Base-by-base conservation (phyloP, 2,329 filamentous ascomycete genomes). In the Trichoderma breve region DNA sequence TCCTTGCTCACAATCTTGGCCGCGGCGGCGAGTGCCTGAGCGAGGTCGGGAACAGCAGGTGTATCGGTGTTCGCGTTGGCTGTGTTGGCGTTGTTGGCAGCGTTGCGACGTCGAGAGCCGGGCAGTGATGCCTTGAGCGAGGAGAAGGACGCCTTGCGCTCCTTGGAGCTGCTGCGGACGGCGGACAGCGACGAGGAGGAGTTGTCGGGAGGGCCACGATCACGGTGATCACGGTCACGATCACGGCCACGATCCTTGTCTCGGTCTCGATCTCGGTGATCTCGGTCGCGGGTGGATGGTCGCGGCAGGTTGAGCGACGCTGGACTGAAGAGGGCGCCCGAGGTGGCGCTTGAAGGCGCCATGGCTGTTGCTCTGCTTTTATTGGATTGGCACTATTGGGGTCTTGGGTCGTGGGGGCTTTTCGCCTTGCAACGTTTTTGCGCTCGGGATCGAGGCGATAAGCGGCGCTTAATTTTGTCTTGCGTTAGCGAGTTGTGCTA, bases 31-130 rank as follows among this genome's bases (percentile, higher is more conserved):
- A 83, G 83, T n/a, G 84, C 79, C 71, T 87, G 83, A 5, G 85
- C 85, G 79, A 86, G 86, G 67, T 88, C 85, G 60, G 86, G 86
- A 21, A 89, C 81, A 6, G 86, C 85, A 39, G 86, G 87, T 58
- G 81, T 82, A 26, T 83, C 75, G 64, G 82, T 83, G 79, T 87
- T 85, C 68, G 83, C 85, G 62, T 83, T 78, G 74, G 83, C 61
- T n/a, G 60, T 77, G 74, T 21, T 51, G 1, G 80, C 78, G 76
- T 79, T 79, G 73, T 77, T 81, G 55, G 80, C 76, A 73, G 77
- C 81, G 65, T 80, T 79, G 61, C 84, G 81, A 9, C 83, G 81
- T 11, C 84, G 82, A 28, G 84, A 82, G 74, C 82, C 82, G 71
- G 85, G 84, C 73, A 88, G 83, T 57, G 87, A 88, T 9, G 86